Base-by-base conservation (phyloP, 805 yeast species). In the Sugiyamaella marilandica region DNA sequence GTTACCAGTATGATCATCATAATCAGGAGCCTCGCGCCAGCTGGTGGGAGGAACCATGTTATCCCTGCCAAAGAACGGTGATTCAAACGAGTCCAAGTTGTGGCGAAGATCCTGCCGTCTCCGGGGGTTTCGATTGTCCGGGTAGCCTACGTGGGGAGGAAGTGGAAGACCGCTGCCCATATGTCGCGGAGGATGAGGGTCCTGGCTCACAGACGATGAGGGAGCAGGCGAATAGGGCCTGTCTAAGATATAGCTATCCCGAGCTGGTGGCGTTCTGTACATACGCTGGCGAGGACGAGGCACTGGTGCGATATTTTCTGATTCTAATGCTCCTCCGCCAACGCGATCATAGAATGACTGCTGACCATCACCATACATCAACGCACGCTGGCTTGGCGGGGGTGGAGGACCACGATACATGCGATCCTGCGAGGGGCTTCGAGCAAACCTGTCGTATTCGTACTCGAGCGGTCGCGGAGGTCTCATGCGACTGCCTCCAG, bases 31-130 rank as follows among this genome's bases (percentile, higher is more conserved):
- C 31, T 45, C 34, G 5, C 19, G 29, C 46, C 46, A 43, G 11
- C 32, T 21, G 13, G 46, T 29, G 7, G 32, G 10, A 18, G 44
- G 44, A 11, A 43, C 49, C 29, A 34, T 21, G 31, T 46, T 46
- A 7, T 56, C 55, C 13, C 57, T 46, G 2, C 57, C 59, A 51
- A 56, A 56, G 24, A 41, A 47, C 7, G 59, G 57, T 11, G 55
- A 50, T 26, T 56, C 59, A 33, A 50, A 56, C 9, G 50, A 41
- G 41, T 50, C 56, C n/a, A 56, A 49, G 19, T 50, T 49, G 44
- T 49, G 36, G 26, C 59, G 37, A n/a, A 56, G 47, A 26, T 53
- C 39, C 32, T 48, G 21, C 21, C 36, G 16, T 18, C 33, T 29
- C 2, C 44, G 10, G 26, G 16, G 9, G 19, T 10, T 11, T 39